Conservation (phyloP, 768 basidiomycete genomes). For the Psilocybe subaeruginosa region DNA sequence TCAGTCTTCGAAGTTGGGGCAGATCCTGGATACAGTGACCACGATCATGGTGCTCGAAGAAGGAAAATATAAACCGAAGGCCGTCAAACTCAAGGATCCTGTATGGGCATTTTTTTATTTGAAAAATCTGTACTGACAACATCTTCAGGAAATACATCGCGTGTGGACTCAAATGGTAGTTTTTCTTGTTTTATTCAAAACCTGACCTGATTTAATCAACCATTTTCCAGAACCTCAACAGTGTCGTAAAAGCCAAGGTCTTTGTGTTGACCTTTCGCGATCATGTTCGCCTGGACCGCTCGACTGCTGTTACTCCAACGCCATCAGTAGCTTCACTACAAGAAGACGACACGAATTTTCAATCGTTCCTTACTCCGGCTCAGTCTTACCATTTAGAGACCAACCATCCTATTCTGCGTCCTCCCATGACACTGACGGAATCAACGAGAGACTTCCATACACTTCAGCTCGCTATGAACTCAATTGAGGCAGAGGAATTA, state of each 20-base stretch:
- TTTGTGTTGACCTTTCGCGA: slow-evolving; percentile 14
- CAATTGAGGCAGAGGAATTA: too few species aligned
- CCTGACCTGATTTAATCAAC: not conserved
- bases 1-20: slow-evolving; percentile 3
- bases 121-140: too few species aligned
- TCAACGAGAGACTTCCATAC: too few species aligned
- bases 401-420: too few species aligned
- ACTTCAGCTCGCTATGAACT: too few species aligned
- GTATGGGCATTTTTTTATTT: not conserved
- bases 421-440: too few species aligned
- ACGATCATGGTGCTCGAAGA: slow-evolving; percentile 13
- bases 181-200: not conserved
- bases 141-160: slow-evolving; percentile 4
- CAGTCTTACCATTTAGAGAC: too few species aligned
- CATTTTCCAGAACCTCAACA: slow-evolving; percentile 2
- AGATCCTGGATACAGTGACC: slow-evolving; percentile 8
- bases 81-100: slow-evolving; percentile 13
- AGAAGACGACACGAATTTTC: too few species aligned
- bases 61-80: slow-evolving; percentile 5
- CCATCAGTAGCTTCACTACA: not conserved
- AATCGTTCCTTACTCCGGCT: too few species aligned
- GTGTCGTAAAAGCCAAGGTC: slow-evolving; percentile 13
- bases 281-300: slow-evolving; percentile 4
- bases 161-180: slow-evolving; percentile 13
- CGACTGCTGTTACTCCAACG: not conserved